phyloP scores from a whole-genome alignment of 2,329 filamentous ascomycete species.

The Dothiorella sarmentorum region DNA sequence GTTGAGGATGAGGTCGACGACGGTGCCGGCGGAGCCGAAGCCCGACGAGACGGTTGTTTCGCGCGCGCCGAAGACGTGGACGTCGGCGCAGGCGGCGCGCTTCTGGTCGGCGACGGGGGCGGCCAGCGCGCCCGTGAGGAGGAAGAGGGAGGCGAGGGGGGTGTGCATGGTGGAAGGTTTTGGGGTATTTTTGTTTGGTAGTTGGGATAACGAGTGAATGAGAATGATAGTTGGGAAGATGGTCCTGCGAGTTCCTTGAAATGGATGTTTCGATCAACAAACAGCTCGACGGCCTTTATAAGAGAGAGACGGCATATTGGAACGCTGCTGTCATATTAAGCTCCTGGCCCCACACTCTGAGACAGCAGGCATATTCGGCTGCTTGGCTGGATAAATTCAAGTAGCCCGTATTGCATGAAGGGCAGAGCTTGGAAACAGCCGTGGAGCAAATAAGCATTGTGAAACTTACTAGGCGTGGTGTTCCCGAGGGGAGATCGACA shows the following conservation, averaged over 20 bases:
- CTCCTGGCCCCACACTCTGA: not conserved
- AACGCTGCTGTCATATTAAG: not conserved
- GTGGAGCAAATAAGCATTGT: conserved; percentile 1
- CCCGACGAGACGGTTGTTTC: not conserved
- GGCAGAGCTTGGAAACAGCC: not conserved
- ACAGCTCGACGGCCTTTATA: too few species aligned
- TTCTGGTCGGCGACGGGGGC: conserved; percentile 34
- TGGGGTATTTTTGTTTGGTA: too few species aligned
- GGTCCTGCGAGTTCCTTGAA: too few species aligned
- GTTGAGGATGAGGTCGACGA: conserved; percentile 7
- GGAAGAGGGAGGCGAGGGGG: conserved; percentile 27
- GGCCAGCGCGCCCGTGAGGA: conserved; percentile 32
- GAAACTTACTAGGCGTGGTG: not conserved
- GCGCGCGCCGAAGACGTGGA: conserved; percentile 12
- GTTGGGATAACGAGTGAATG: not conserved
- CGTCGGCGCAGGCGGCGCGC: not conserved
- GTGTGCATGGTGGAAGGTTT: conserved; percentile 29
- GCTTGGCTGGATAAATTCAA: not conserved
- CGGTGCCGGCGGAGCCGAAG: conserved; percentile 36
- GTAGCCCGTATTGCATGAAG: not conserved
- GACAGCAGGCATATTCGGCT: too few species aligned
- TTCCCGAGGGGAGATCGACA: not conserved
- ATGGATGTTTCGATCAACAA: too few species aligned
- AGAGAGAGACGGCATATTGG: too few species aligned
- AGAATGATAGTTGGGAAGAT: not conserved